These are phyloP conservation scores for Aleurites moluccanus DNA, from an alignment of 441 rosid species.

Conservation along the genomic window DNA sequence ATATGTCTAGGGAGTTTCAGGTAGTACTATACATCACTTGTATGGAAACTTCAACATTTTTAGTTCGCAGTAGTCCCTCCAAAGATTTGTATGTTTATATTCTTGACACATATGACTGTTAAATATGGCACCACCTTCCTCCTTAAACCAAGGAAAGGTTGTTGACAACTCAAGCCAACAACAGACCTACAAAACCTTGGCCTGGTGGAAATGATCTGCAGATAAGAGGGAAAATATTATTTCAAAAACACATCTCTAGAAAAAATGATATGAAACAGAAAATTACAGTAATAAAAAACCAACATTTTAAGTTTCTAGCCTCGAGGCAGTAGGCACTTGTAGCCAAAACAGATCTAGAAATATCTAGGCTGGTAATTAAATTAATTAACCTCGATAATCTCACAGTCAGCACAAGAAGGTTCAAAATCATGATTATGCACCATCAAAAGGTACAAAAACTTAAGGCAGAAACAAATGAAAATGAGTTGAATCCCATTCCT, in stretches of 20 bases:
- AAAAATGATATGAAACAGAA: background rate
- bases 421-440: background rate
- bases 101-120: too few species aligned
- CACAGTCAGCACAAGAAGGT: background rate
- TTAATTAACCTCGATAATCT: background rate
- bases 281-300: background rate
- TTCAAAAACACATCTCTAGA: background rate
- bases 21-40: background rate
- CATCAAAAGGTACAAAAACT: background rate
- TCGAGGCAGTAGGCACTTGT: background rate
- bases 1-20: background rate
- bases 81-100: background rate
- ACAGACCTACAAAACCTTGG: background rate
- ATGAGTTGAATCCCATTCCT: background rate
- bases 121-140: too few species aligned
- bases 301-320: background rate
- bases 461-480: background rate
- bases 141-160: too few species aligned
- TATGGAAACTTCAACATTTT: background rate
- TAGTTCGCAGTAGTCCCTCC: background rate
- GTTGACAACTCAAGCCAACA: too few species aligned
- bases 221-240: background rate
- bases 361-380: background rate
- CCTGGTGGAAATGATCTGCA: background rate
- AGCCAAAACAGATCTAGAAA: slow-evolving; percentile 1